phyloP scores from a whole-genome alignment of 805 yeast genomes.

The Metschnikowia drakensbergensis region DNA sequence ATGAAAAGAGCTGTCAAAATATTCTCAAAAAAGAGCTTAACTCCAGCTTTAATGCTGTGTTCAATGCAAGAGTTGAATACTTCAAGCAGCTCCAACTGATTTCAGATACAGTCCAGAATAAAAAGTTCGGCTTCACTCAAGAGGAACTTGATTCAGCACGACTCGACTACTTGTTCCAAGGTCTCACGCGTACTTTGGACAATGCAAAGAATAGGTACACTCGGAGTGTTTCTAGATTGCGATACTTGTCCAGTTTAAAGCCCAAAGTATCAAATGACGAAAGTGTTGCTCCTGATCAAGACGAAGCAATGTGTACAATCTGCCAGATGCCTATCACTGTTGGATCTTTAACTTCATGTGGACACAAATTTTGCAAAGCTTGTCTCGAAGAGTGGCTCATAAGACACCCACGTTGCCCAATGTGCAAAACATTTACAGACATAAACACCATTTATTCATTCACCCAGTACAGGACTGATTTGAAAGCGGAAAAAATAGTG shows the following conservation, averaged over 20 bases:
- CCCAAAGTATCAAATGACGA: slow-evolving; percentile 4
- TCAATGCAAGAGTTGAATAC: slow-evolving; percentile 77
- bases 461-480: slow-evolving; percentile 52
- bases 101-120: slow-evolving; percentile 69
- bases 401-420: slow-evolving; percentile 62
- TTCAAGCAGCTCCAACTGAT: slow-evolving; percentile 80
- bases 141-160: slow-evolving; percentile 8
- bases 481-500: slow-evolving; percentile 42
- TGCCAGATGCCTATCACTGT: slow-evolving; percentile 66
- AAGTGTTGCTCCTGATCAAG: slow-evolving; percentile 14
- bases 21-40: slow-evolving; percentile 46
- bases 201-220: slow-evolving; percentile 18
- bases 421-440: slow-evolving; percentile 61
- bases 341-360: slow-evolving; percentile 86
- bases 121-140: slow-evolving; percentile 7
- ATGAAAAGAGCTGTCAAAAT: slow-evolving; percentile 40
- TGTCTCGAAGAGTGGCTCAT: slow-evolving; percentile 76
- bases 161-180: slow-evolving; percentile 6
- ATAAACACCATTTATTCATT: slow-evolving; percentile 61
- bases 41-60: slow-evolving; percentile 56
- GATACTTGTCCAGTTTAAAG: slow-evolving; percentile 31
- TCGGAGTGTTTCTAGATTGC: slow-evolving; percentile 32
- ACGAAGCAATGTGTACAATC: slow-evolving; percentile 62
- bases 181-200: slow-evolving; percentile 7
- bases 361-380: slow-evolving; percentile 83